Base-by-base conservation (phyloP, 768 basidiomycete genomes). In the Chalciporus piperatus region DNA sequence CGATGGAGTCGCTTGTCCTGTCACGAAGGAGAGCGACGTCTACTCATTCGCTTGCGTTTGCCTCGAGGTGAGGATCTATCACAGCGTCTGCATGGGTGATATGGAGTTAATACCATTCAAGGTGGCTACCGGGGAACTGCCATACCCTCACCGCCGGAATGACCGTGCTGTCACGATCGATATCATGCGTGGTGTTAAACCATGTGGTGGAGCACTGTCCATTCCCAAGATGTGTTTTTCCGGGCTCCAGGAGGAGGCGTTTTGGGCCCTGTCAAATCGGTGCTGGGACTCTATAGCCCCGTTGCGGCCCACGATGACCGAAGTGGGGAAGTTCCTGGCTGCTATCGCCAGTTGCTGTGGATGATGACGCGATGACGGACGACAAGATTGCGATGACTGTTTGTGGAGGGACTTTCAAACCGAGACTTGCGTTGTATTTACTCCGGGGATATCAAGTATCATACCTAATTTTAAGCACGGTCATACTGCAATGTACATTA, bases 31-130 rank as follows among this genome's bases (percentile, higher is more conserved):
- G 37, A 82, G 77, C 42, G 83, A 84, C 56, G 79, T 83, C n/a
- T 84, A 79, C 50, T 77, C 81, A 2, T 84, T 81, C 61, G 80
- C 72, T 1, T 81, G 76, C 17, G 75, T 84, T 40, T 82, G 82
- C 63, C 70, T 83, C 38, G 81, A 83, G 73, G 81, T 82, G 41
- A 30, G 65, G 40, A 38, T 14, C n/a, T n/a, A 28, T 7, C 7
- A 22, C 22, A 32, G 4, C 22, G 27, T 27, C 4, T 8, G 27
- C 20, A 9, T 37, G 20, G 45, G 41, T 47, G 20, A 28, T 10
- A 9, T 23, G 37, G 1, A 30, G 23, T 38, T 33, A 28, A 14
- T 46, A 22, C n/a, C 22, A 19, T 44, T 38, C 17, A 38, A 83
- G 81, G 69, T 83, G 37, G 74, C 76, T 0, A 80, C 79, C 3